Evolutionary conservation across 768 basidiomycete genomes (phyloP).

Genomic region (Boletus subparvulus): DNA sequence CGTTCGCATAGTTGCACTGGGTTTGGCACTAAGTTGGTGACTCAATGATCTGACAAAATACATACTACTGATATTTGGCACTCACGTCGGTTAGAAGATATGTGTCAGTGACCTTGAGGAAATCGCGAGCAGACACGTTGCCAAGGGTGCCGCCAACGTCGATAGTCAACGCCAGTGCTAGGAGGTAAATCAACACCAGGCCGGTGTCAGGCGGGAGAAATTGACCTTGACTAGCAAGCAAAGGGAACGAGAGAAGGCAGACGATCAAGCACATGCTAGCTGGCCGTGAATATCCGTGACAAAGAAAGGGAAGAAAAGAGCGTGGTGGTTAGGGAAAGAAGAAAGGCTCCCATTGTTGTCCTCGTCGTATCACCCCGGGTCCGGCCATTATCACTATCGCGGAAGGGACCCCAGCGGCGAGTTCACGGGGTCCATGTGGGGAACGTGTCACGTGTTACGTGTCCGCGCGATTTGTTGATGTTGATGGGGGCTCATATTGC

Average conservation of each 20-base stretch:
- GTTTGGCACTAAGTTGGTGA: slow-evolving; percentile 22
- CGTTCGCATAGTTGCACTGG: slow-evolving; percentile 28
- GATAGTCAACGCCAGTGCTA: slow-evolving; percentile 51
- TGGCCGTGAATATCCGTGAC: slow-evolving; percentile 28
- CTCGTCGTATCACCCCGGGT: too few species aligned
- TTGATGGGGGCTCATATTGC: slow-evolving; percentile 23
- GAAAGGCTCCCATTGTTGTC: background rate
- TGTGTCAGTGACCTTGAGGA: slow-evolving; percentile 42
- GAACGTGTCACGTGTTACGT: slow-evolving; percentile 23
- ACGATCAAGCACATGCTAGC: slow-evolving; percentile 29
- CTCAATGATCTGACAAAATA: background rate
- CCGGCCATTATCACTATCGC: too few species aligned
- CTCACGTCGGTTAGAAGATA: slow-evolving; percentile 32
- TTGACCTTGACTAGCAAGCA: slow-evolving; percentile 64
- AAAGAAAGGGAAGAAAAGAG: slow-evolving; percentile 8
- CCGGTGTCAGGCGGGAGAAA: background rate
- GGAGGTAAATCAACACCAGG: background rate
- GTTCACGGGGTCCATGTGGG: slow-evolving; percentile 10
- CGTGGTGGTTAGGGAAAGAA: slow-evolving; percentile 18
- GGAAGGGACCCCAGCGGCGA: background rate
- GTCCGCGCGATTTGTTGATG: slow-evolving; percentile 32
- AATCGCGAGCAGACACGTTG: slow-evolving; percentile 41
- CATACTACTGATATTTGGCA: background rate
- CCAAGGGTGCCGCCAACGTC: slow-evolving; percentile 38
- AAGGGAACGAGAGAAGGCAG: slow-evolving; percentile 30